A percentile compares a stretch with the other conserved stretches of the same genome.
Conservation (phyloP, 371 early-diverging fungal species). For the Lichtheimia ramosa region DNA sequence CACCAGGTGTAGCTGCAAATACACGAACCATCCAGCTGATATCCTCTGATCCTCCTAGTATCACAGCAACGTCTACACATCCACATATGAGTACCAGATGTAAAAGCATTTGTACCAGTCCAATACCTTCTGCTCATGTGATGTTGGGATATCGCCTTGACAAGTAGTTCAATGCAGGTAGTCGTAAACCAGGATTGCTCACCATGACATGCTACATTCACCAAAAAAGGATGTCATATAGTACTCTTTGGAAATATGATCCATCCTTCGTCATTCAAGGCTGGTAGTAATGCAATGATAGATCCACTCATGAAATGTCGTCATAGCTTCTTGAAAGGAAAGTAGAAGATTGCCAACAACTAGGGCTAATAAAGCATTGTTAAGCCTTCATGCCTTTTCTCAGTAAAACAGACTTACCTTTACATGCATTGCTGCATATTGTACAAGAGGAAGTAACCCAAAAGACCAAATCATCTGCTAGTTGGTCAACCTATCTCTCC, state of each 20-base stretch:
- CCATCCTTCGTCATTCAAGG: slow-evolving; percentile 91
- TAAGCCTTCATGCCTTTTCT: neutral
- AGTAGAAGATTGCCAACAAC: slow-evolving; percentile 73
- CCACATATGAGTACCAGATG: neutral
- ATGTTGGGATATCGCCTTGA: slow-evolving; percentile 73
- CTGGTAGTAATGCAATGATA: slow-evolving; percentile 81
- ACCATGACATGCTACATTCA: slow-evolving; percentile 80
- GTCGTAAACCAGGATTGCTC: slow-evolving; percentile 67
- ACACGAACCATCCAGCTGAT: slow-evolving; percentile 75
- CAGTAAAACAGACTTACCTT: slow-evolving; percentile 56
- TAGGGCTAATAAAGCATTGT: slow-evolving; percentile 57
- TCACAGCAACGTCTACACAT: slow-evolving; percentile 59
- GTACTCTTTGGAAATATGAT: slow-evolving; percentile 66
- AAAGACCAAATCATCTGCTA: slow-evolving; percentile 86
- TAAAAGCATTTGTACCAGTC: neutral
- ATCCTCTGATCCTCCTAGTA: slow-evolving; percentile 66
- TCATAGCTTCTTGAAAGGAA: slow-evolving; percentile 71
- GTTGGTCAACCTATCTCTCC: slow-evolving; percentile 62
- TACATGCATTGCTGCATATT: slow-evolving; percentile 81
- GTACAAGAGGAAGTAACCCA: slow-evolving; percentile 91
- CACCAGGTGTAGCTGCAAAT: slow-evolving; percentile 70
- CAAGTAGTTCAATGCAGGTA: slow-evolving; percentile 78
- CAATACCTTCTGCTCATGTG: slow-evolving; percentile 59
- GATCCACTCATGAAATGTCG: slow-evolving; percentile 80
- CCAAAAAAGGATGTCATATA: slow-evolving; percentile 74